Conservation (phyloP, 352 stramenopile species). For the Globisporangium paroecandrum region DNA sequence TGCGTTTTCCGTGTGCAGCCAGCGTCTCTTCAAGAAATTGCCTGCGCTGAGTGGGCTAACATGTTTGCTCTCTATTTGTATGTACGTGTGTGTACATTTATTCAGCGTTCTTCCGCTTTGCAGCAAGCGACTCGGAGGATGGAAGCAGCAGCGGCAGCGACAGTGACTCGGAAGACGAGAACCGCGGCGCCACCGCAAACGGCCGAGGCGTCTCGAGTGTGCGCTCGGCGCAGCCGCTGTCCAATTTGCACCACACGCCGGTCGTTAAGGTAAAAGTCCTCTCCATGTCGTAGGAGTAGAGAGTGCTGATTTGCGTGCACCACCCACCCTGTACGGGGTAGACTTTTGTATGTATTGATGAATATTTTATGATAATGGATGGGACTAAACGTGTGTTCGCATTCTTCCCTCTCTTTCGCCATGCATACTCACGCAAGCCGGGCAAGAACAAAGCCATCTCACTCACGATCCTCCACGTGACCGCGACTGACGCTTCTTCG, state of each 20-base stretch:
- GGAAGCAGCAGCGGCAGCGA: slow-evolving; percentile 29
- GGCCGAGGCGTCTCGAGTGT: slow-evolving; percentile 16
- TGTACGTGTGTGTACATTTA: background rate
- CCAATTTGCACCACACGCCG: slow-evolving; percentile 17
- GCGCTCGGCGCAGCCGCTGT: slow-evolving; percentile 24
- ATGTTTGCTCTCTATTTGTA: background rate
- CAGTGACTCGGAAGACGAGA: slow-evolving; percentile 15
- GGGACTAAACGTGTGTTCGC: slow-evolving; percentile 1
- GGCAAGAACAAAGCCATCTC: slow-evolving; percentile 14
- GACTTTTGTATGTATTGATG: slow-evolving; percentile 1
- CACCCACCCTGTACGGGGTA: slow-evolving; percentile 2
- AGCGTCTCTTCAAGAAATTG: background rate
- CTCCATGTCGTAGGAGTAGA: slow-evolving; percentile 17
- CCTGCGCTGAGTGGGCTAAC: background rate
- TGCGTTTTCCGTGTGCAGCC: slow-evolving; percentile 1
- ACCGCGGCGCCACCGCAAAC: slow-evolving; percentile 9
- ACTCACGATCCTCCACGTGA: slow-evolving; percentile 36
- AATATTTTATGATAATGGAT: slow-evolving; percentile 9
- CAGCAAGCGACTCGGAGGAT: slow-evolving; percentile 48
- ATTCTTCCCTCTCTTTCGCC: background rate
- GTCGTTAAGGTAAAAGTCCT: slow-evolving; percentile 32
- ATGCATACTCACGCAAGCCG: slow-evolving; percentile 3
- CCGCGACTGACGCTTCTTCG: slow-evolving; percentile 21
- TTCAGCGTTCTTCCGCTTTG: slow-evolving; percentile 48
- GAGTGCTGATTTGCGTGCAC: background rate